Conservation (phyloP, 2,329 filamentous ascomycete genomes). For the Xylaria digitata region DNA sequence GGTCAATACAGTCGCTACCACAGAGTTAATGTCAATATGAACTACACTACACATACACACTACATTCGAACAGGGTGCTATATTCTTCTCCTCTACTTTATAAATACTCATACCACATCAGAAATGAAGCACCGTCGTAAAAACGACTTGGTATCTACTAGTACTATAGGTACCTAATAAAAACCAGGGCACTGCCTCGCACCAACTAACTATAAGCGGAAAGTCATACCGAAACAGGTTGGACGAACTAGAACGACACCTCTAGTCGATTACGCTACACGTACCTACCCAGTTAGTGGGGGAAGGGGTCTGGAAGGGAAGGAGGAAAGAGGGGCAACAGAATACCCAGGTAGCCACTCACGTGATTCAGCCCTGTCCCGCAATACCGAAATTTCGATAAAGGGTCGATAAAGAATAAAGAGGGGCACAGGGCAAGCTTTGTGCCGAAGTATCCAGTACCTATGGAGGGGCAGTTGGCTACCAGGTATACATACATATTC, state of each 20-base stretch:
- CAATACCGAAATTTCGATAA: slow-evolving; percentile 10
- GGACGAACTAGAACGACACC: neutral
- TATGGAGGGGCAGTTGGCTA: neutral
- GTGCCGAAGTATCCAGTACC: slow-evolving; percentile 17
- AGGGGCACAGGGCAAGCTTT: slow-evolving; percentile 13
- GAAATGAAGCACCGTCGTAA: no score
- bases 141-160: no score
- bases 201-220: slow-evolving; percentile 29
- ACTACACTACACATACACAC: no score
- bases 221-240: slow-evolving; percentile 16
- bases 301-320: neutral
- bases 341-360: slow-evolving; percentile 20
- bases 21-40: no score
- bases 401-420: slow-evolving; percentile 17
- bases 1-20: neutral
- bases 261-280: no score
- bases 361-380: slow-evolving; percentile 40
- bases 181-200: no score
- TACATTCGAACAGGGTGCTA: neutral
- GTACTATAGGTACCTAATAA: no score
- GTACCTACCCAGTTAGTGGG: slow-evolving; percentile 8
- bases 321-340: neutral
- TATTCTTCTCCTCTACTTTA: no score
- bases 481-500: neutral
- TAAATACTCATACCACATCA: no score